Base-by-base conservation (phyloP, 2,329 filamentous ascomycete species). In the Alternaria gaisen region DNA sequence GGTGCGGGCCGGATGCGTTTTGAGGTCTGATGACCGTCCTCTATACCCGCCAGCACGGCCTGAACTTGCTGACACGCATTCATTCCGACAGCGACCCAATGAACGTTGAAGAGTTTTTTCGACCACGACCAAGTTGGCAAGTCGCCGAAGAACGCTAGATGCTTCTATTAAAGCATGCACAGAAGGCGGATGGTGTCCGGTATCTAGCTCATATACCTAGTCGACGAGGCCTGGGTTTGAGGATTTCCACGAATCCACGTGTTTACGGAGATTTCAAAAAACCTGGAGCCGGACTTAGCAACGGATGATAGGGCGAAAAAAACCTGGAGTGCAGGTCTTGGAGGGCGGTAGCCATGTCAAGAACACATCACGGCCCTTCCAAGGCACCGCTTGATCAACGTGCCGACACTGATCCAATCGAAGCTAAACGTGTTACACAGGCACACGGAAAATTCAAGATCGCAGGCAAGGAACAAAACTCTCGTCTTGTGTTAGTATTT, bases 21-120 rank as follows among this genome's bases (percentile, higher is more conserved):
- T 61, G n/a, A 26, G 53, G 40, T 57, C 61, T 58, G 51, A 47
- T 63, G 61, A 61, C 61, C 44, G 36, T 34, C 20, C 24, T 42
- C 40, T 26, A 52, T 10, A 11, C 20, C n/a, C 40, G 20, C 44
- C 18, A 28, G 24, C 12, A 14, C 20, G 34, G 18, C 46, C 38
- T 48, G 38, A 26, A n/a, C 18, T 50, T 32, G 30, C 24, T 47
- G 40, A 40, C 46, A 24, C 22, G 32, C 14, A 26, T 61, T 14
- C 2, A 3, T 57, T 20, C 61, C 61, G 61, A 63, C 61, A 47
- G 41, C 46, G 58, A 56, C 10, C 61, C 61, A 63, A 63, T 63
- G 7, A 46, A 42, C 8, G 48, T 8, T 26, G 26, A 42, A 24
- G 32, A 38, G 40, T 9, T 24, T n/a, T 38, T n/a, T 14, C 41